Evolutionary conservation across 202 grass and related monocot genomes (phyloP).

Genomic region (Musa balbisiana): DNA sequence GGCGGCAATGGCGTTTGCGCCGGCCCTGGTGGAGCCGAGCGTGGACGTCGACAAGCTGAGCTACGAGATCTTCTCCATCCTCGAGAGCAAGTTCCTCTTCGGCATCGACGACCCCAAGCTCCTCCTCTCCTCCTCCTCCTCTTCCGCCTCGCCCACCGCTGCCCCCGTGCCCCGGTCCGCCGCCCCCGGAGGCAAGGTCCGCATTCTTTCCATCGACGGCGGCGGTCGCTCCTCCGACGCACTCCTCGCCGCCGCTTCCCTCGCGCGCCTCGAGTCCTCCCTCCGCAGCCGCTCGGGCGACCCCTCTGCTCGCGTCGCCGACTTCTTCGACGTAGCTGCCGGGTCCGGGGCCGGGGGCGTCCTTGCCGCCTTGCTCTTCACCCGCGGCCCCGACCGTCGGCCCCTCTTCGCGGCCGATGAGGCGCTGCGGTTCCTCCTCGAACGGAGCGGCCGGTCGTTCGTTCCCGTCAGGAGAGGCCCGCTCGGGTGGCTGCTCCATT

Average conservation of each 20-base stretch:
- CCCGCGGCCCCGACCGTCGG: conserved; percentile 25
- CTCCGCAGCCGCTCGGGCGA: conserved; percentile 30
- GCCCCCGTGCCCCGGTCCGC: background rate
- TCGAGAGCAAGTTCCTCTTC: conserved; percentile 86
- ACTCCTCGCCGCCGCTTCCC: conserved; percentile 40
- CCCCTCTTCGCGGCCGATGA: conserved; percentile 40
- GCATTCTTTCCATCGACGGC: conserved; percentile 52
- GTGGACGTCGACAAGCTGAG: conserved; percentile 80
- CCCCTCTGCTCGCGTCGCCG: conserved; percentile 33
- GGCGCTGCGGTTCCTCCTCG: conserved; percentile 40
- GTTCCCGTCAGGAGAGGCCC: conserved; percentile 18
- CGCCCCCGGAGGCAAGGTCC: conserved; percentile 22
- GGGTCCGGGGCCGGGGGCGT: conserved; percentile 47
- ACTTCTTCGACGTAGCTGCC: conserved; percentile 55
- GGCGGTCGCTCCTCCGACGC: conserved; percentile 30
- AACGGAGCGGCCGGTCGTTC: conserved; percentile 16
- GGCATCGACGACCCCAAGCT: conserved; percentile 50
- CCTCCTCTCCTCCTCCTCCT: background rate
- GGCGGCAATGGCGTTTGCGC: background rate
- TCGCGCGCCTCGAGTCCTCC: conserved; percentile 38
- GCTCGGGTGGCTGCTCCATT: conserved; percentile 35
- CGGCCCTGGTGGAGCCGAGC: background rate
- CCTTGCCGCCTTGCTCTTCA: conserved; percentile 49
- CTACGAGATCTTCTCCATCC: conserved; percentile 91
- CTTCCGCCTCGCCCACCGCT: background rate